phyloP scores from a whole-genome alignment of 169 alveolate species.

The Besnoitia besnoiti region DNA sequence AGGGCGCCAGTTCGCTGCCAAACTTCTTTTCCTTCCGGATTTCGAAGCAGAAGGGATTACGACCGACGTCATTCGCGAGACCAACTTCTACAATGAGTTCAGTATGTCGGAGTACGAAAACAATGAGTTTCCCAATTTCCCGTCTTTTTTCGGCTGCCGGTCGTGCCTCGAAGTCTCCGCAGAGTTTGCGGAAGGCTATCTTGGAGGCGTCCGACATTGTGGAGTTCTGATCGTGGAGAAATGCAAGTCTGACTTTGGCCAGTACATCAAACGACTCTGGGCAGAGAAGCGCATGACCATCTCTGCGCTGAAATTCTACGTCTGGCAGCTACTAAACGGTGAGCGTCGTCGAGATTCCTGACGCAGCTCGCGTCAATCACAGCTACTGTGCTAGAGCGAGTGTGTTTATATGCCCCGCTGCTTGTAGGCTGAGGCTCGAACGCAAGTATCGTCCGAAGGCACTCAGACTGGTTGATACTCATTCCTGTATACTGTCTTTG shows the following conservation, averaged over 20 bases:
- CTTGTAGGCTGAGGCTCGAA: too few relatives aligned
- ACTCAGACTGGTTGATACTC: too few relatives aligned
- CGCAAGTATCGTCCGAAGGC: too few relatives aligned
- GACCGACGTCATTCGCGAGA: slow-evolving; percentile 31
- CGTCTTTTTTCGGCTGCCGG: not conserved
- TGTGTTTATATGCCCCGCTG: too few relatives aligned
- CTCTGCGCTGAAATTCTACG: slow-evolving; percentile 44
- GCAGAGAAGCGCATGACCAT: slow-evolving; percentile 14
- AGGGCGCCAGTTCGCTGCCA: slow-evolving; percentile 35
- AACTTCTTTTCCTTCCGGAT: slow-evolving; percentile 21
- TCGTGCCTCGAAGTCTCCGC: slow-evolving; percentile 2
- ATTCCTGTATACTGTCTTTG: too few relatives aligned
- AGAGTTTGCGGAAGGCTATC: slow-evolving; percentile 37
- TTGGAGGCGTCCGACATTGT: slow-evolving; percentile 13
- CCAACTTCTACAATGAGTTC: slow-evolving; percentile 8
- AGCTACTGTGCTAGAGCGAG: not conserved
- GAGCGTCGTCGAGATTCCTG: too few relatives aligned
- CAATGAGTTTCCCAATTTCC: slow-evolving; percentile 3
- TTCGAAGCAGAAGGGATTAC: slow-evolving; percentile 23
- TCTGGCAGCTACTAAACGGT: slow-evolving; percentile 45
- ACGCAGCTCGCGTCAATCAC: not conserved
- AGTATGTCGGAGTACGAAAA: not conserved
- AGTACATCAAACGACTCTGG: not conserved
- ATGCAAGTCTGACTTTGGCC: slow-evolving; percentile 10
- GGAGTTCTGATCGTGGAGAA: slow-evolving; percentile 29